These are phyloP conservation scores for Stagonosporopsis cucurbitacearum DNA, from an alignment of 2,329 filamentous ascomycete species.

Conservation along the genomic window DNA sequence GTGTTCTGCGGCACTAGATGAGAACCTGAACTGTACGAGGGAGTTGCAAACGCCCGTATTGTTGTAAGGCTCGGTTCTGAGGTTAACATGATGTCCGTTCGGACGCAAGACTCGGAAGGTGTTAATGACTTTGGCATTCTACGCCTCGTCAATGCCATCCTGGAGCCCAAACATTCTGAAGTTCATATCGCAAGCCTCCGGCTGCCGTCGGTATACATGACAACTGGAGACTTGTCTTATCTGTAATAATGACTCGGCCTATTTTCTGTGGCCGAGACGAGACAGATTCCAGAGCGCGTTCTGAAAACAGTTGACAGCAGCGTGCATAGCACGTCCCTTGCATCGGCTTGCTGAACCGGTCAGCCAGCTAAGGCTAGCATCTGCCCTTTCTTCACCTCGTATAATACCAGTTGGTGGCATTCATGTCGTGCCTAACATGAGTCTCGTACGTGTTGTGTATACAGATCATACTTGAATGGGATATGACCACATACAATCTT, in stretches of 20 bases:
- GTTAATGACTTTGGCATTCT: background rate
- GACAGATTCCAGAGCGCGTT: constrained; percentile 1
- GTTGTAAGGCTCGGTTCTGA: background rate
- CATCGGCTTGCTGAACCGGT: constrained; percentile 1
- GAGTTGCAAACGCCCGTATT: background rate
- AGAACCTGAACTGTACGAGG: background rate
- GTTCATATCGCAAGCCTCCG: background rate
- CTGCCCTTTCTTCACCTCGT: background rate
- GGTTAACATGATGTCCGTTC: background rate
- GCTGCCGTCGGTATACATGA: background rate
- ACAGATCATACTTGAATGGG: background rate
- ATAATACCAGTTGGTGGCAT: background rate
- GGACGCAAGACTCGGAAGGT: background rate
- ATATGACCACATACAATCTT: background rate
- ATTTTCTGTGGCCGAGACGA: background rate
- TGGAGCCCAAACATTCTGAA: background rate
- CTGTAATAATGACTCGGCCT: background rate
- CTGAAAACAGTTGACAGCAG: background rate
- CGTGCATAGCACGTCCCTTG: constrained; percentile 1
- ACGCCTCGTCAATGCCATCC: background rate
- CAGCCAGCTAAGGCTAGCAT: background rate
- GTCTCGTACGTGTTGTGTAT: background rate
- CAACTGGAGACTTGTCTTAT: background rate
- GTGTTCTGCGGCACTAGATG: background rate
- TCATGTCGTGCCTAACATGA: background rate